These are phyloP conservation scores for Kickxella alabastrina DNA, from an alignment of 192 early-diverging fungal species.

Conservation along the genomic window DNA sequence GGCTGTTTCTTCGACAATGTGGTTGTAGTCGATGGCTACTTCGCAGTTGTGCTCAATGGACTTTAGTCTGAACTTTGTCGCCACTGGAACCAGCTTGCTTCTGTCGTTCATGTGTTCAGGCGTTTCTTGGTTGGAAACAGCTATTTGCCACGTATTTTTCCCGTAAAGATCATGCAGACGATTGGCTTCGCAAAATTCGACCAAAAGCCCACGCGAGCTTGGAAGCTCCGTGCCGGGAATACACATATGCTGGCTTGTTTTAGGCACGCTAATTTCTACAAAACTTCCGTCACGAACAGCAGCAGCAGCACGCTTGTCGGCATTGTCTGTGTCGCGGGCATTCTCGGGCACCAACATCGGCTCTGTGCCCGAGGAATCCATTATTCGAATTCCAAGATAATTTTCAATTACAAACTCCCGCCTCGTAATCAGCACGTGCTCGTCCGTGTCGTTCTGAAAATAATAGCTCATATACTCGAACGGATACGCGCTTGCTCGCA, in stretches of 20 bases:
- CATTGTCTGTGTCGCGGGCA: too few species aligned
- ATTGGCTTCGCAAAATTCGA: too few species aligned
- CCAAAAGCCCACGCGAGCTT: neutral
- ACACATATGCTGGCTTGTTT: slow-evolving; percentile 68
- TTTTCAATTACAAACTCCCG: slow-evolving; percentile 83
- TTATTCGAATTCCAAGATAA: slow-evolving; percentile 62
- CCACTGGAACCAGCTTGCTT: slow-evolving; percentile 49
- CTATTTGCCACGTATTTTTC: too few species aligned
- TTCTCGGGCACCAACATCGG: too few species aligned
- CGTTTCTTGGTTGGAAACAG: too few species aligned
- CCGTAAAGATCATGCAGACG: too few species aligned
- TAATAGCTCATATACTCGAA: slow-evolving; percentile 90
- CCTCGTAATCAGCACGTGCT: slow-evolving; percentile 67
- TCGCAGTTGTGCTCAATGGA: slow-evolving; percentile 68
- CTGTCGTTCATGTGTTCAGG: slow-evolving; percentile 1
- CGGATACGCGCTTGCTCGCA: slow-evolving; percentile 77
- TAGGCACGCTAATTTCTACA: slow-evolving; percentile 66
- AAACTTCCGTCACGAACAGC: slow-evolving; percentile 67
- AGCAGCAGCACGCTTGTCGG: too few species aligned
- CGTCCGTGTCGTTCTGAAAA: slow-evolving; percentile 59
- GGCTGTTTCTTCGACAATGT: too few species aligned
- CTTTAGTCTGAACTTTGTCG: slow-evolving; percentile 71
- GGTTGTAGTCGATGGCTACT: slow-evolving; percentile 12
- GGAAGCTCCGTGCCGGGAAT: slow-evolving; percentile 60
- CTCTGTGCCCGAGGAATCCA: slow-evolving; percentile 9